These are phyloP conservation scores for Azolla pinnata DNA, from an alignment of 75 land plant species.

Conservation along the genomic window DNA sequence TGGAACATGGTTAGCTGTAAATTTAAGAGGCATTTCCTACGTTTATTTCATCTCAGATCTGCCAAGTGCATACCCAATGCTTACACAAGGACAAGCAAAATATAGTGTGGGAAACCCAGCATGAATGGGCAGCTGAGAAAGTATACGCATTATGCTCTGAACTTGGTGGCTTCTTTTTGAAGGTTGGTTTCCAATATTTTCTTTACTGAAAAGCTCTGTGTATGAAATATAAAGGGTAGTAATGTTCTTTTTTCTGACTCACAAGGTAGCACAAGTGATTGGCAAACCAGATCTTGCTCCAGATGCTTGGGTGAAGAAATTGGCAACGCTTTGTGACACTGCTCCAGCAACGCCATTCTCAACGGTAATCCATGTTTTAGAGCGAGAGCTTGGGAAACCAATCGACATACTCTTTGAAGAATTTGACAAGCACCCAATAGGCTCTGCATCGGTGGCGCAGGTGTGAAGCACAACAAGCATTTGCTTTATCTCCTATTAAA, in stretches of 20 bases:
- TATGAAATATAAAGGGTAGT: not conserved
- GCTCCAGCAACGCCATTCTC: slow-evolving; percentile 79
- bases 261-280: slow-evolving; percentile 51
- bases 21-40: not conserved
- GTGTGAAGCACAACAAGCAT: slow-evolving; percentile 17
- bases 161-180: slow-evolving; percentile 91
- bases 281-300: slow-evolving; percentile 96
- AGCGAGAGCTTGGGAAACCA: slow-evolving; percentile 57
- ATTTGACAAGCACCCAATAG: slow-evolving; percentile 67
- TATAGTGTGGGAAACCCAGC: slow-evolving; percentile 80
- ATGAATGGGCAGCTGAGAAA: slow-evolving; percentile 81
- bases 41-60: slow-evolving; percentile 29
- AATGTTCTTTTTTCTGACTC: not conserved
- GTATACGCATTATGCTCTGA: slow-evolving; percentile 71
- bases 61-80: slow-evolving; percentile 54
- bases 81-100: slow-evolving; percentile 55
- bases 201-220: not conserved
- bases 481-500: not conserved
- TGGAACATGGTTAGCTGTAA: too few species aligned
- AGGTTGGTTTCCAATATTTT: slow-evolving; percentile 32
- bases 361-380: slow-evolving; percentile 42
- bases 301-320: slow-evolving; percentile 87
- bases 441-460: slow-evolving; percentile 98
- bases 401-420: slow-evolving; percentile 55
- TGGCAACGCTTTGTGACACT: slow-evolving; percentile 79